Conservation (phyloP, 176 grass and related monocot species). For the Stipa capillata region DNA sequence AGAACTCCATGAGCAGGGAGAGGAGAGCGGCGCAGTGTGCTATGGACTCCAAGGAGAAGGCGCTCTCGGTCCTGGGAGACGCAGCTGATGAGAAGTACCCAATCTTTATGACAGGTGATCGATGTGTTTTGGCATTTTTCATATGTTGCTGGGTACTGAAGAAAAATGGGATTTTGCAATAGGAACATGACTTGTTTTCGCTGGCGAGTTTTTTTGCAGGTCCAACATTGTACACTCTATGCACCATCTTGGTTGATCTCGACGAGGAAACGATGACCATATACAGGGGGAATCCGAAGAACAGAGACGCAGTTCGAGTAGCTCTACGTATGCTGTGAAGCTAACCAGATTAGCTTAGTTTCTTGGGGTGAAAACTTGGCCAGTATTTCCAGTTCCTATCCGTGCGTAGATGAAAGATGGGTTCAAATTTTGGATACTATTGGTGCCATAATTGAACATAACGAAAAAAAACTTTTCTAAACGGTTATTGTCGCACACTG, state of each 20-base stretch:
- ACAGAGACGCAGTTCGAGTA: slow-evolving; percentile 13
- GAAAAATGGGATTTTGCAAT: not conserved
- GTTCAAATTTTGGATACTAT: too few relatives aligned
- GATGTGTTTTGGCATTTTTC: not conserved
- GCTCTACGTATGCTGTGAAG: slow-evolving; percentile 31
- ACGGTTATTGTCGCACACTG: too few relatives aligned
- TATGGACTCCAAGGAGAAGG: slow-evolving; percentile 42
- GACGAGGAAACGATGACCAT: slow-evolving; percentile 54
- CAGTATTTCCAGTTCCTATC: not conserved
- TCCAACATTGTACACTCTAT: slow-evolving; percentile 59
- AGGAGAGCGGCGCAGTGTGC: slow-evolving; percentile 41
- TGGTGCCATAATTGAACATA: too few relatives aligned
- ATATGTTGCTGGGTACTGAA: not conserved
- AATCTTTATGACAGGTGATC: slow-evolving; percentile 75
- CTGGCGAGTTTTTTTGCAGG: slow-evolving; percentile 32
- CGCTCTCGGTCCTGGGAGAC: slow-evolving; percentile 63
- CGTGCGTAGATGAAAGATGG: too few relatives aligned
- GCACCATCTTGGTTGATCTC: slow-evolving; percentile 69
- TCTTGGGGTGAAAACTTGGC: not conserved
- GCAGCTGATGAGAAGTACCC: slow-evolving; percentile 57
- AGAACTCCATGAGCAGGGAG: slow-evolving; percentile 69
- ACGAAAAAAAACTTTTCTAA: too few relatives aligned
- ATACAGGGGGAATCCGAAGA: slow-evolving; percentile 57
- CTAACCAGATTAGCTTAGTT: not conserved
- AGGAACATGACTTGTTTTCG: not conserved